Conservation (phyloP, 1,284 basidiomycete species). For the Moesziomyces sp. region DNA sequence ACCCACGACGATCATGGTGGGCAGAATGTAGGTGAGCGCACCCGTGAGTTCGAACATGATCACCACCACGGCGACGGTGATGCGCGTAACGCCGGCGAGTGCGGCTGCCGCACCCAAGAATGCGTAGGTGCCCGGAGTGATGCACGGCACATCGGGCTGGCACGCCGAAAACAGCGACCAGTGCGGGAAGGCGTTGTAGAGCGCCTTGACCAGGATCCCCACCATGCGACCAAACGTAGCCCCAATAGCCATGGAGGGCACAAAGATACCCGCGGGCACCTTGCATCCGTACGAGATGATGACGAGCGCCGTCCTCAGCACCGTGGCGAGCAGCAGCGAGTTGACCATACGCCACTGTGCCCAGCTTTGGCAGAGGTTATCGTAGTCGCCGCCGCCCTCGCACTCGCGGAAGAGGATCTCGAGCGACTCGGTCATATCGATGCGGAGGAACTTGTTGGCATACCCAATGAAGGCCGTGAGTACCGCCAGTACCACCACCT, state of each 20-base stretch:
- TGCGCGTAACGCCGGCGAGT: slow-evolving; percentile 83
- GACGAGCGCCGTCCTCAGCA: slow-evolving; percentile 86
- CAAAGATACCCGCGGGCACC: slow-evolving; percentile 97
- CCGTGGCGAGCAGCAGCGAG: slow-evolving; percentile 88
- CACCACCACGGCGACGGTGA: slow-evolving; percentile 97
- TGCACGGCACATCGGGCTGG: slow-evolving; percentile 90
- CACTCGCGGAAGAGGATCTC: slow-evolving; percentile 97
- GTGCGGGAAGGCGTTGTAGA: slow-evolving; percentile 85
- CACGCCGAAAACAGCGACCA: slow-evolving; percentile 87
- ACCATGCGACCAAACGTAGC: slow-evolving; percentile 91
- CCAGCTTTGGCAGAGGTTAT: slow-evolving; percentile 94
- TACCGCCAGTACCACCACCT: slow-evolving; percentile 86
- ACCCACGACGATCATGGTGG: slow-evolving; percentile 96
- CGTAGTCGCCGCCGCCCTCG: slow-evolving; percentile 89
- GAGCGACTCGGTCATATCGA: slow-evolving; percentile 98
- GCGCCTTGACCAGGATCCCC: slow-evolving; percentile 85
- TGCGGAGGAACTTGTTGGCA: slow-evolving; percentile 91
- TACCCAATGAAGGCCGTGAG: slow-evolving; percentile 92
- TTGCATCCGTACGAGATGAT: slow-evolving; percentile 94
- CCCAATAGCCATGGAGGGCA: slow-evolving; percentile 95
- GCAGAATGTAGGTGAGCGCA: slow-evolving; percentile 94
- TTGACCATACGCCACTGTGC: slow-evolving; percentile 95
- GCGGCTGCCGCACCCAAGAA: slow-evolving; percentile 51
- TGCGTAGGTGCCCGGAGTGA: slow-evolving; percentile 87
- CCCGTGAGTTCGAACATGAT: slow-evolving; percentile 99